Percentiles rank a stretch among this genome's conserved stretches.
phyloP scores from a whole-genome alignment of 371 early-diverging fungal species.

The Mortierella sp. region DNA sequence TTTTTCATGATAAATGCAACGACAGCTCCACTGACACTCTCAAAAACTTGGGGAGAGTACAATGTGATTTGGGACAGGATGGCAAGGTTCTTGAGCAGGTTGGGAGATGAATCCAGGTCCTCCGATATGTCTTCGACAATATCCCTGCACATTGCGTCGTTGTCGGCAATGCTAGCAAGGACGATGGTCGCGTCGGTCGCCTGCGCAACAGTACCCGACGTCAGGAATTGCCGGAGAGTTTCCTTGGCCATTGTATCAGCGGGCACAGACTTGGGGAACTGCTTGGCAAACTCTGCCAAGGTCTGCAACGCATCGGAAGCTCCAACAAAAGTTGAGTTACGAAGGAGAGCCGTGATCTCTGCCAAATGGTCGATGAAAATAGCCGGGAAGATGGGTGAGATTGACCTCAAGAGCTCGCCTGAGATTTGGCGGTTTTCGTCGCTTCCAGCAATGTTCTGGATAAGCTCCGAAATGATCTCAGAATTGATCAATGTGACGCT shows the following conservation, averaged over 20 bases:
- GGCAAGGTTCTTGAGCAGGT: conserved; percentile 63
- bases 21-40: conserved; percentile 59
- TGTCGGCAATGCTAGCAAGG: conserved; percentile 37
- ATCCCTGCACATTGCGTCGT: conserved; percentile 26
- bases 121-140: conserved; percentile 25
- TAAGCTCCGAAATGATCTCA: conserved; percentile 69
- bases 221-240: conserved; percentile 33
- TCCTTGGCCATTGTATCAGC: conserved; percentile 34
- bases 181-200: conserved; percentile 42
- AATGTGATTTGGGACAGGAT: conserved; percentile 71
- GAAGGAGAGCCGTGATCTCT: conserved; percentile 48
- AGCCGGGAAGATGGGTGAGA: conserved; percentile 53
- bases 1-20: conserved; percentile 72
- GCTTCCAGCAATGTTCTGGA: conserved; percentile 58
- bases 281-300: conserved; percentile 52
- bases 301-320: conserved; percentile 44
- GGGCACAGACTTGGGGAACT: conserved; percentile 49
- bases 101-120: conserved; percentile 48
- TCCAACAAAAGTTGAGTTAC: conserved; percentile 34
- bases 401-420: conserved; percentile 63
- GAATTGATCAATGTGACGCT: conserved; percentile 75
- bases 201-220: conserved; percentile 36
- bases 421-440: conserved; percentile 58
- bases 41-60: conserved; percentile 64
- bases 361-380: conserved; percentile 56